phyloP scores from a whole-genome alignment of 495 filamentous ascomycete genomes.

The Daldinia caldariorum region DNA sequence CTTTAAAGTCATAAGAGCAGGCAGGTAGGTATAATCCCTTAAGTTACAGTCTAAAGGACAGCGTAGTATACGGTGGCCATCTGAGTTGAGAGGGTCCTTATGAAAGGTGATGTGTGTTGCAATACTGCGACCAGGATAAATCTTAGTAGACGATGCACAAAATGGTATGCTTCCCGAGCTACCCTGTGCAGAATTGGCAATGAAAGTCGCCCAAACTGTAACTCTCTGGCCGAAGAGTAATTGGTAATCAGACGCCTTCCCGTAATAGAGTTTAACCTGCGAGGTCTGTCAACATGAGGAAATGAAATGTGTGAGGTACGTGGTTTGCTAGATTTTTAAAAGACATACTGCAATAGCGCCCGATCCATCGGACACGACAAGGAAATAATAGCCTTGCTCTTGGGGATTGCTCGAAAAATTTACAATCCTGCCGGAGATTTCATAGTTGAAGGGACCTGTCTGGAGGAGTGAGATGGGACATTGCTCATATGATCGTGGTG shows the following conservation, averaged over 20 bases:
- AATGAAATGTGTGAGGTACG: not conserved
- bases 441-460: constrained; percentile 61
- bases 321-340: not conserved
- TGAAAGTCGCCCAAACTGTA: constrained; percentile 55
- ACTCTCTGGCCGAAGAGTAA: constrained; percentile 55
- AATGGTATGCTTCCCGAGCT: constrained; percentile 41
- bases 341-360: constrained; percentile 63
- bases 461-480: constrained; percentile 61
- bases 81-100: constrained; percentile 48
- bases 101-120: constrained; percentile 64
- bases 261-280: constrained; percentile 58
- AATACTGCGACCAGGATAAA: constrained; percentile 63
- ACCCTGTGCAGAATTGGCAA: constrained; percentile 48
- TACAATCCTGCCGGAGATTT: constrained; percentile 67
- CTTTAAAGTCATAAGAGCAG: constrained; percentile 64
- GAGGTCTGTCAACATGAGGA: not conserved
- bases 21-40: constrained; percentile 47
- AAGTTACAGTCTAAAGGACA: constrained; percentile 56
- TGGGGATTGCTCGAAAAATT: constrained; percentile 57
- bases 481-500: constrained; percentile 62
- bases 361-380: constrained; percentile 67
- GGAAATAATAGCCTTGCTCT: constrained; percentile 59
- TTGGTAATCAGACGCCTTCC: constrained; percentile 43
- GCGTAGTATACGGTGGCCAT: constrained; percentile 55
- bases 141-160: constrained; percentile 50